Base-by-base conservation (phyloP, 495 filamentous ascomycete species). In the Paragyromitra xinjiangensis region DNA sequence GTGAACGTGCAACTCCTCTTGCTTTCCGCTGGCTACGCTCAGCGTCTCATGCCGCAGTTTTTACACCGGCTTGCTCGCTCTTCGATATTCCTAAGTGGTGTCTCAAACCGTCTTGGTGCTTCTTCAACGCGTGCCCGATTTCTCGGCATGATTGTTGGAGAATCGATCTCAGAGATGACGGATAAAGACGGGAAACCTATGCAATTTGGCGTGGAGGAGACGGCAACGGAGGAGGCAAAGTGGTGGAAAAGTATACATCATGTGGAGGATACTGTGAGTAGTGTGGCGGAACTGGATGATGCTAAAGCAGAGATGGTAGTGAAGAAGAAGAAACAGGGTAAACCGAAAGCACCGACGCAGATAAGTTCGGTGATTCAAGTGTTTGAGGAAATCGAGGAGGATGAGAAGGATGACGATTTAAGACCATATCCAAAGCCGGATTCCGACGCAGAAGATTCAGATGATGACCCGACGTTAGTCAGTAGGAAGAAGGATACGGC, bases 141-240 rank as follows among this genome's bases (percentile, higher is more conserved):
- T 69, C 86, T 99, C 3, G 96, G 95, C 0, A 97, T 99, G 92
- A 85, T 93, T 5, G 89, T 97, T 56, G 95, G 92, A 1, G 94
- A 91, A 62, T 89, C 90, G 0, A 88, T 98, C 14, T 97, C 94
- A 0, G 85, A 88, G 22, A 86, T 99, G 1, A 89, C 95, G 5
- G 94, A 98, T 80, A 89, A 90, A 73, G 88, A 88, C 29, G 91
- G 86, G 0, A 86, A 88, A 39, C 87, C 85, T 66, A 90, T 98
- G 83, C 89, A 90, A 67, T 98, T 99, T 80, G 89, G 92, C n/a
- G 85, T 92, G 74, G 92, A 95, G 70, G 94, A 94, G 73, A 90
- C 91, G 82, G 86, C 88, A 12, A 89, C 87, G 22, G 86, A 87
- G 4, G 94, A 97, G 81, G 92, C 91, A 0, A 84, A 83, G 62